Percentiles rank a stretch among this genome's conserved stretches.
Evolutionary conservation across 2,329 filamentous ascomycete species (phyloP).

Genomic region (Lecanicillium sp.): DNA sequence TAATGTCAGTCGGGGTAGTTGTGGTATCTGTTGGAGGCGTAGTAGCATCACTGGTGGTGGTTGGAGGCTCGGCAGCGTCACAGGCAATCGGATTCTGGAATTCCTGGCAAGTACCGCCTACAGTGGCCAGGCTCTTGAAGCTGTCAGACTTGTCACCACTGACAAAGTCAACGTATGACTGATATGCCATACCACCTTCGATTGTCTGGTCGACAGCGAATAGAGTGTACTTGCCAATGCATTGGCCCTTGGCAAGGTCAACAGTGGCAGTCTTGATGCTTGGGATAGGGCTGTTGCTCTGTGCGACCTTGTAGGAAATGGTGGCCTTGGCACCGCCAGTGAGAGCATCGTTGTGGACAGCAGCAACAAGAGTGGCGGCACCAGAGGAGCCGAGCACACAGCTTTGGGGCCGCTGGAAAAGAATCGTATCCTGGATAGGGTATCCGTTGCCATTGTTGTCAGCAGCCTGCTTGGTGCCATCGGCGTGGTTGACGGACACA

Average conservation of each 20-base stretch:
- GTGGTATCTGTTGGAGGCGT: too few relatives aligned
- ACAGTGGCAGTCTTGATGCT: constrained; percentile 28
- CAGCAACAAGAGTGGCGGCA: constrained; percentile 34
- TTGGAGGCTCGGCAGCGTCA: constrained; percentile 11
- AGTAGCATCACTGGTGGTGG: background rate
- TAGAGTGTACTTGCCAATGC: constrained; percentile 39
- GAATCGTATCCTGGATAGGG: constrained; percentile 43
- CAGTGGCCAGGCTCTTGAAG: constrained; percentile 38
- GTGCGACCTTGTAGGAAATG: constrained; percentile 34
- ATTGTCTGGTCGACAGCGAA: constrained; percentile 35
- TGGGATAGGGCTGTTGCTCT: constrained; percentile 33
- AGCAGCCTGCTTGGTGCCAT: constrained; percentile 35
- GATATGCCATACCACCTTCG: constrained; percentile 33
- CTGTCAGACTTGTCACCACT: constrained; percentile 33
- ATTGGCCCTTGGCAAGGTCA: constrained; percentile 32
- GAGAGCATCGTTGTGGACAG: constrained; percentile 39
- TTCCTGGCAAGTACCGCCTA: constrained; percentile 34
- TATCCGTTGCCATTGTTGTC: constrained; percentile 52
- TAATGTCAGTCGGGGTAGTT: background rate
- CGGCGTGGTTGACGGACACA: constrained; percentile 38
- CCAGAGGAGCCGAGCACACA: constrained; percentile 38
- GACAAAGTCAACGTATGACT: constrained; percentile 37
- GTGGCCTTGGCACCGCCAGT: constrained; percentile 30
- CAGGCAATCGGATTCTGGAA: constrained; percentile 28
- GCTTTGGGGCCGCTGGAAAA: constrained; percentile 49